These are phyloP conservation scores for Aschersonia sp. DNA, from an alignment of 2,329 filamentous ascomycete species.

Conservation along the genomic window DNA sequence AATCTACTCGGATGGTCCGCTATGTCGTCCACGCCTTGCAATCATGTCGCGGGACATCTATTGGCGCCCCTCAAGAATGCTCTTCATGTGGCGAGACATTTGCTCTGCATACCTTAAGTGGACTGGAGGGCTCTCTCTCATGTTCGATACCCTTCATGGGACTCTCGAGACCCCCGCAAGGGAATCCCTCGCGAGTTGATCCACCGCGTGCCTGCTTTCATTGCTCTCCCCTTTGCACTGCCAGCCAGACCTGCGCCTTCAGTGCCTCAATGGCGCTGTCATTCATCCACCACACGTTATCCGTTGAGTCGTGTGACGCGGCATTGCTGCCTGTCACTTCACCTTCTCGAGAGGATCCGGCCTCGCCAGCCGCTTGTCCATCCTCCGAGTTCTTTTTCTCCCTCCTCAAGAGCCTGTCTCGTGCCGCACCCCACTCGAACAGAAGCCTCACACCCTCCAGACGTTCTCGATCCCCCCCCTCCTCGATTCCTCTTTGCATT, in stretches of 20 bases:
- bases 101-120: too few relatives aligned
- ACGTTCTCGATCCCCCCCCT: constrained; percentile 22
- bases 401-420: constrained; percentile 17
- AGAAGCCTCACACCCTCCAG: constrained; percentile 35
- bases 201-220: constrained; percentile 4
- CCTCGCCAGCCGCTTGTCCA: constrained; percentile 19
- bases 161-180: background rate
- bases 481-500: constrained; percentile 36
- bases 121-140: too few relatives aligned
- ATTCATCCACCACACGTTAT: constrained; percentile 37
- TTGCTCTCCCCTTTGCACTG: constrained; percentile 21
- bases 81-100: too few relatives aligned
- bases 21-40: too few relatives aligned
- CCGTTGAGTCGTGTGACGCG: constrained; percentile 7
- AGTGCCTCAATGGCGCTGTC: constrained; percentile 39
- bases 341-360: constrained; percentile 10
- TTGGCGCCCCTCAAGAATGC: too few relatives aligned
- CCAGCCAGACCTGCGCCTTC: constrained; percentile 40
- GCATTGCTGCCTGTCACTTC: constrained; percentile 10
- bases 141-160: too few relatives aligned
- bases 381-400: constrained; percentile 10
- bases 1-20: too few relatives aligned
- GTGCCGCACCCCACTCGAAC: constrained; percentile 41
- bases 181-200: background rate
- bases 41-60: too few relatives aligned